phyloP scores from a whole-genome alignment of 2,329 filamentous ascomycete species.

The Scedosporium dehoogii region DNA sequence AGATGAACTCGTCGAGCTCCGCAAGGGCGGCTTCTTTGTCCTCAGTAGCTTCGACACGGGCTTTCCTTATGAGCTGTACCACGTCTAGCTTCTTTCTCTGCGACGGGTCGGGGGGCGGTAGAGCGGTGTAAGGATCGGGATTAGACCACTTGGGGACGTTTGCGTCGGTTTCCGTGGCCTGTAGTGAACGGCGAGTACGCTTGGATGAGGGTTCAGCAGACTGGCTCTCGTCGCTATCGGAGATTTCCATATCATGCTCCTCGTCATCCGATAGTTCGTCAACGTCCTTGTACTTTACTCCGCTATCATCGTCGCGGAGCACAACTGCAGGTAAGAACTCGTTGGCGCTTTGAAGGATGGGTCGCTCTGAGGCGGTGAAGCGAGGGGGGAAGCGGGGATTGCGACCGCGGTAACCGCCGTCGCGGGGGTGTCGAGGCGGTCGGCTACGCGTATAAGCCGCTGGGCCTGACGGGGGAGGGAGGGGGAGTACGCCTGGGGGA shows the following conservation, averaged over 20 bases:
- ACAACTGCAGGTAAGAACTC: constrained; percentile 32
- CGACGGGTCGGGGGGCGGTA: constrained; percentile 69
- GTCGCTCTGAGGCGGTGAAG: constrained; percentile 36
- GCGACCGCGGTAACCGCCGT: constrained; percentile 7
- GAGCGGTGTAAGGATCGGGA: constrained; percentile 81
- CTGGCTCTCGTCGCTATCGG: constrained; percentile 33
- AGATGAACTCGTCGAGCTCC: constrained; percentile 77
- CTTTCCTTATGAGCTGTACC: constrained; percentile 84
- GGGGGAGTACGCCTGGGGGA: constrained; percentile 35
- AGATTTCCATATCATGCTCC: constrained; percentile 56
- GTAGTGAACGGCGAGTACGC: constrained; percentile 24
- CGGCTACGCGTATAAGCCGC: constrained; percentile 11
- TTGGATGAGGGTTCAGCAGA: constrained; percentile 30
- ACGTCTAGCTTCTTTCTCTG: constrained; percentile 73
- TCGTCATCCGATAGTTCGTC: constrained; percentile 54
- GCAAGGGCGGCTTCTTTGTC: constrained; percentile 40
- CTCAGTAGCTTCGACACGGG: constrained; percentile 52
- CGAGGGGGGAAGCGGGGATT: constrained; percentile 17
- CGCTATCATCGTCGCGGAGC: constrained; percentile 32
- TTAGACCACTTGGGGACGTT: constrained; percentile 80
- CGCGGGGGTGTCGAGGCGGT: constrained; percentile 8
- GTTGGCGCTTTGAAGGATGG: constrained; percentile 35
- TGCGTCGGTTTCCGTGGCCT: constrained; percentile 26
- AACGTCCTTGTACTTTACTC: constrained; percentile 42
- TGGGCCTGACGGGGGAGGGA: constrained; percentile 9